phyloP scores from a whole-genome alignment of 1,139 yeast genomes.

The Candida freyschussii region DNA sequence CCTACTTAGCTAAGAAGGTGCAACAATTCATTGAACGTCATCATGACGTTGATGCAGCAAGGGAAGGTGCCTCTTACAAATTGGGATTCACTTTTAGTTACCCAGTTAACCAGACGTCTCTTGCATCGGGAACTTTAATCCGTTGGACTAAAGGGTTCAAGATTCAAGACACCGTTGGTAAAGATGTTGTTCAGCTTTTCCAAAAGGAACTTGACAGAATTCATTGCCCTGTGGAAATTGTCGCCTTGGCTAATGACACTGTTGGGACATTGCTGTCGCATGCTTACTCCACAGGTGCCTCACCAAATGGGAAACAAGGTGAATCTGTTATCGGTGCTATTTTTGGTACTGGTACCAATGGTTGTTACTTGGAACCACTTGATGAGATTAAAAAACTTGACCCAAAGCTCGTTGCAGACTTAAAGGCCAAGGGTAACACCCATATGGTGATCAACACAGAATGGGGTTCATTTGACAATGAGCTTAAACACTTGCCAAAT shows the following conservation, averaged over 20 bases:
- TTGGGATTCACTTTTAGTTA: slow-evolving; percentile 91
- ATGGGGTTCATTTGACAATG: slow-evolving; percentile 96
- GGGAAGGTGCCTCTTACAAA: slow-evolving; percentile 39
- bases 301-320: slow-evolving; percentile 54
- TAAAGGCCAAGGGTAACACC: slow-evolving; percentile 42
- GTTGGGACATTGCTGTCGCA: slow-evolving; percentile 89
- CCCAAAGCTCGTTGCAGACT: slow-evolving; percentile 35
- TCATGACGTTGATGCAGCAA: slow-evolving; percentile 36
- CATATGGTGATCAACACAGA: slow-evolving; percentile 93
- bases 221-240: slow-evolving; percentile 63
- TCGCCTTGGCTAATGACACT: slow-evolving; percentile 91
- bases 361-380: slow-evolving; percentile 79
- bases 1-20: slow-evolving; percentile 68
- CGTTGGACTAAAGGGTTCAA: slow-evolving; percentile 97
- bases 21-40: slow-evolving; percentile 56
- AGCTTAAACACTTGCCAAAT: slow-evolving; percentile 61
- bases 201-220: slow-evolving; percentile 62
- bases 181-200: slow-evolving; percentile 70
- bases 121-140: slow-evolving; percentile 70
- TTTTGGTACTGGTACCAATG: slow-evolving; percentile 95
- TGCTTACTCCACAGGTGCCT: slow-evolving; percentile 55
- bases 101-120: slow-evolving; percentile 82
- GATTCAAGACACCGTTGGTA: slow-evolving; percentile 76
- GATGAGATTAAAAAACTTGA: slow-evolving; percentile 67
- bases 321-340: slow-evolving; percentile 81